These are phyloP conservation scores for Saccharum officinarum DNA, from an alignment of 176 grass and related monocot genomes.

Conservation along the genomic window DNA sequence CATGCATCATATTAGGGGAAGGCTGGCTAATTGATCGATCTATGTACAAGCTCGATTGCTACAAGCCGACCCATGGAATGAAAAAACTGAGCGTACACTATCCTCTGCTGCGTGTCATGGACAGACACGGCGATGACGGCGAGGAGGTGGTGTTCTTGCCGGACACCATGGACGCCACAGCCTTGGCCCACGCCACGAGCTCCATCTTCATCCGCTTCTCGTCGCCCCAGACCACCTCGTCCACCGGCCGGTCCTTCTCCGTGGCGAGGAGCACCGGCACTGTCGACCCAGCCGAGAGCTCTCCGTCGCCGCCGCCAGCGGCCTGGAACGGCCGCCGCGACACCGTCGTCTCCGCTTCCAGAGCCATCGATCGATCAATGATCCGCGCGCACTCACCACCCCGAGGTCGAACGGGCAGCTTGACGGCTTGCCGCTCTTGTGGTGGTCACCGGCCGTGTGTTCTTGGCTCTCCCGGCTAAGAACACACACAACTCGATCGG, in stretches of 20 bases:
- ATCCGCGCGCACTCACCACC: background rate
- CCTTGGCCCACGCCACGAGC: constrained; percentile 76
- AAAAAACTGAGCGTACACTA: background rate
- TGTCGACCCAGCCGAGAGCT: background rate
- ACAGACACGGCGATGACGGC: background rate
- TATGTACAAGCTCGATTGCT: background rate
- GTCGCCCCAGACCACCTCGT: constrained; percentile 54
- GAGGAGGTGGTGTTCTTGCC: background rate
- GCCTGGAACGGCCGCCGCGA: background rate
- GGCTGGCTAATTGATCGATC: background rate
- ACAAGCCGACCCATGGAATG: background rate
- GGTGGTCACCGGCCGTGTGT: background rate
- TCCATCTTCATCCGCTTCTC: constrained; percentile 80
- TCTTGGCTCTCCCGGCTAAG: background rate
- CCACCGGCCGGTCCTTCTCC: constrained; percentile 23
- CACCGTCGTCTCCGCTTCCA: background rate
- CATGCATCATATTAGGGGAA: background rate
- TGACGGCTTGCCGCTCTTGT: background rate
- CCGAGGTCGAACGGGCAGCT: background rate
- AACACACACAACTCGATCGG: background rate
- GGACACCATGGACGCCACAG: constrained; percentile 54
- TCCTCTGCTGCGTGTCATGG: background rate
- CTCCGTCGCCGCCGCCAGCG: background rate
- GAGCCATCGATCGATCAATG: background rate
- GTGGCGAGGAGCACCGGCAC: constrained; percentile 12